These are phyloP conservation scores for Megacollybia marginata DNA, from an alignment of 768 basidiomycete species.

Conservation along the genomic window DNA sequence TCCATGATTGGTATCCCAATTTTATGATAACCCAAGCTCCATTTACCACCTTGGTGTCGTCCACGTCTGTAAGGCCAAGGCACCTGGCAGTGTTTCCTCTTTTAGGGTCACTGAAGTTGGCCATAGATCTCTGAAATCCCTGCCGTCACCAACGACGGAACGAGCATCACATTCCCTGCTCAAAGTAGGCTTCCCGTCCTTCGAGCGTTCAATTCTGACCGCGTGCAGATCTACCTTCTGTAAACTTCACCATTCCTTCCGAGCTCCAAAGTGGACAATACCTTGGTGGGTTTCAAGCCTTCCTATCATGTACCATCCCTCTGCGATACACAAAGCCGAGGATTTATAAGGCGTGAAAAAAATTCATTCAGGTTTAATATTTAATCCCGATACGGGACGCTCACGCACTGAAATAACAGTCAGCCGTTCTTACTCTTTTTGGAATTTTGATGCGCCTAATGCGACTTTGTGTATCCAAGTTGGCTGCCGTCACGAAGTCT, in stretches of 20 bases:
- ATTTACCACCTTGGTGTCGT: conserved; percentile 45
- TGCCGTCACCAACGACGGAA: conserved; percentile 39
- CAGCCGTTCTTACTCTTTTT: too few species aligned
- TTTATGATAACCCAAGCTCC: conserved; percentile 21
- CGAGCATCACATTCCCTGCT: too few species aligned
- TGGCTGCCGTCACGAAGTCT: too few species aligned
- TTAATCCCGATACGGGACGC: too few species aligned
- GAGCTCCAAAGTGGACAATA: conserved; percentile 8
- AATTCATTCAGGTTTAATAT: too few species aligned
- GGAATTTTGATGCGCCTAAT: too few species aligned
- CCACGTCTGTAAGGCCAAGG: conserved; percentile 31
- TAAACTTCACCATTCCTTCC: conserved; percentile 8
- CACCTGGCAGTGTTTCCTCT: conserved; percentile 29
- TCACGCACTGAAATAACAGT: too few species aligned
- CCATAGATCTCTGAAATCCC: conserved; percentile 32
- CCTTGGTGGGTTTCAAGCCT: background rate
- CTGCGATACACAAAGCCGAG: too few species aligned
- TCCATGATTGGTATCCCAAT: conserved; percentile 32
- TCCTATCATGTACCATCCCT: background rate
- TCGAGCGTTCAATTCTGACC: background rate
- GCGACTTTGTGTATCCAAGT: too few species aligned
- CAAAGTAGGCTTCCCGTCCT: conserved; percentile 18
- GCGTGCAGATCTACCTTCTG: background rate
- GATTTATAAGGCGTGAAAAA: too few species aligned
- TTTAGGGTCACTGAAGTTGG: conserved; percentile 13